Evolutionary conservation across 108 stramenopile species (phyloP).

Genomic region (Poteriospumella lacustris): DNA sequence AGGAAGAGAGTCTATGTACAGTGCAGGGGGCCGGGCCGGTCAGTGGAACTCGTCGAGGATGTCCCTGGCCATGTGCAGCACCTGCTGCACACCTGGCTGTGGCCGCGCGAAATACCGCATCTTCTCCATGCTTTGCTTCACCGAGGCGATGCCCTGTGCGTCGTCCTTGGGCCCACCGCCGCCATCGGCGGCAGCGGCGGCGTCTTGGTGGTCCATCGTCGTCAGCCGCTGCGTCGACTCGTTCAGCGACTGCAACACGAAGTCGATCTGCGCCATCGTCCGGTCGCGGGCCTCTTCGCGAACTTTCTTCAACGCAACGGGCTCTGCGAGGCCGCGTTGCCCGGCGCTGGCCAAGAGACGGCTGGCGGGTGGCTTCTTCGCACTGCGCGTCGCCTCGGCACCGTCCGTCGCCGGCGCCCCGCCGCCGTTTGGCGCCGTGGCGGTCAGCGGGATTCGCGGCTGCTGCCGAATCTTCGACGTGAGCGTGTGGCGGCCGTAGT

Average conservation of each 20-base stretch:
- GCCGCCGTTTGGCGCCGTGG: no score
- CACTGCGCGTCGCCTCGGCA: neutral
- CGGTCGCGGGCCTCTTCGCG: neutral
- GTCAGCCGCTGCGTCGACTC: neutral
- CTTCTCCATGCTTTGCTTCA: neutral
- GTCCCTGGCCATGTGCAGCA: neutral
- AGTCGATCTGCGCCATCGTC: neutral
- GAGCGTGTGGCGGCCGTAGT: neutral
- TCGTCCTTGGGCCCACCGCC: neutral
- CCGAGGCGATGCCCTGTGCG: neutral
- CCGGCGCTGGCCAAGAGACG: no score
- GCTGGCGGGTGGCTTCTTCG: no score
- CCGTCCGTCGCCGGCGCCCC: neutral
- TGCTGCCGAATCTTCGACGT: neutral
- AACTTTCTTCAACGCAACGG: neutral
- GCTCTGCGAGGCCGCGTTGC: neutral
- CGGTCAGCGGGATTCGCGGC: neutral
- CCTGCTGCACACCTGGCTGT: neutral
- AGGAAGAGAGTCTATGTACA: no score
- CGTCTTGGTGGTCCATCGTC: neutral
- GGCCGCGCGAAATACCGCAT: neutral
- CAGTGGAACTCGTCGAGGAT: neutral
- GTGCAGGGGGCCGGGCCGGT: no score
- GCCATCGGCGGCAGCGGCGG: neutral
- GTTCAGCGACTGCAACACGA: conserved; percentile 11